A percentile compares a stretch with the other conserved stretches of the same genome.
phyloP scores from a whole-genome alignment of 2,329 filamentous ascomycete genomes.

The Fusarium xyrophilum region DNA sequence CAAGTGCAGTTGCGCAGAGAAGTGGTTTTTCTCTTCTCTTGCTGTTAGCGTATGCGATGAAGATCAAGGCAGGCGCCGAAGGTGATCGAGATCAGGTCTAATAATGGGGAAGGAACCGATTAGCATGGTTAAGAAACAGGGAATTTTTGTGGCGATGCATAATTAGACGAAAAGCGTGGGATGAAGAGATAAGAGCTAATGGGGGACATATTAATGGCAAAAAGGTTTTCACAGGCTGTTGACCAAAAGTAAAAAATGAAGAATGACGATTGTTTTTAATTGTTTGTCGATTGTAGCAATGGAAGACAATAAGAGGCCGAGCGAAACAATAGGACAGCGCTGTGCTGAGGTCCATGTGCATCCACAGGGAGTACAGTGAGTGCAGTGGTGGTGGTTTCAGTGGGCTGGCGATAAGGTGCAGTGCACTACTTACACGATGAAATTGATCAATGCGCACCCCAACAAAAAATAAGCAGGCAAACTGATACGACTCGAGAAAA shows the following conservation, averaged over 20 bases:
- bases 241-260: not conserved
- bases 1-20: constrained; percentile 1
- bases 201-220: not conserved
- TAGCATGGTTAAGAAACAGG: constrained; percentile 30
- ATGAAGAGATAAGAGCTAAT: not conserved
- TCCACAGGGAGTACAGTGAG: constrained; percentile 7
- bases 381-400: constrained; percentile 1
- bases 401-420: not conserved
- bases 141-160: constrained; percentile 21
- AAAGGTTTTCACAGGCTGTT: not conserved
- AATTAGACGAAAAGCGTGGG: not conserved
- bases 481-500: constrained; percentile 28
- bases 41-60: constrained; percentile 37
- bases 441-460: constrained; percentile 17
- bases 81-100: constrained; percentile 32
- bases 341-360: constrained; percentile 4
- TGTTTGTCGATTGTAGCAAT: constrained; percentile 2
- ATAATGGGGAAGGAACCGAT: constrained; percentile 36
- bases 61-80: constrained; percentile 15
- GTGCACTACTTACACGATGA: constrained; percentile 35
- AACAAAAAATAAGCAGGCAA: constrained; percentile 7
- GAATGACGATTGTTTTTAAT: not conserved
- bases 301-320: not conserved
- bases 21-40: constrained; percentile 7
- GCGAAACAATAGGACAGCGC: not conserved